Base-by-base conservation (phyloP, 805 yeast species). In the Wickerhamiella sorbophila region DNA sequence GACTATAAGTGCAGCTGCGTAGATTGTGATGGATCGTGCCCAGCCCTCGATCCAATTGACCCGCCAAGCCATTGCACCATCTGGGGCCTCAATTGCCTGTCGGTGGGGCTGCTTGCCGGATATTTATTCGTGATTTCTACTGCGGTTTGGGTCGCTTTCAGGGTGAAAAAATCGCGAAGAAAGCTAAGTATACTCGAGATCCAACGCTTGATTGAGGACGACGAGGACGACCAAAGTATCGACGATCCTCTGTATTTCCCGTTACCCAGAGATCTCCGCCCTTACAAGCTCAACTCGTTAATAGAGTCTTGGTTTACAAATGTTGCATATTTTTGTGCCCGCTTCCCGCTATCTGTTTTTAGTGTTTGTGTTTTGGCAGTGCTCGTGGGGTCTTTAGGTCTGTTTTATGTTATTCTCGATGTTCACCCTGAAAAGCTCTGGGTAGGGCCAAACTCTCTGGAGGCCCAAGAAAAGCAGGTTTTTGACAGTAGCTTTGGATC, bases 401-500 rank as follows among this genome's bases (percentile, higher is more conserved):
- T 75, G 36, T 51, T 59, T 4, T 58, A 63, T 40, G 65, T 77
- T 52, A 59, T 74, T 36, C 64, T 87, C 21, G 96, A 87, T 55
- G 75, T 75, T 2, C 67, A 82, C 49, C 97, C 98, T 0, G 72
- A 81, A 3, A 75, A 78, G 47, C 63, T 88, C 24, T 88, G 98
- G 98, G 97, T 91, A 0, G 79, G 91, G 49, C 77, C 87, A 2
- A 54, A 64, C 17, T 80, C 91, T 8, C 75, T 72, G 3, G 85
- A 86, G 10, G 77, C 68, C 41, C 62, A 70, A 33, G 79, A 88
- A 52, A 77, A 78, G 52, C 63, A 67, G 42, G 76, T 49, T 50
- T 88, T 75, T 56, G 95, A 91, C 56, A 69, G 70, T 17, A 73
- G 75, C 46, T 88, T 88, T 60, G 95, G 96, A 1, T 94, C 93